A percentile compares a stretch with the other conserved stretches of the same genome.
Conservation (phyloP, 257 asterid genomes). For the Capsicum rhomboideum region DNA sequence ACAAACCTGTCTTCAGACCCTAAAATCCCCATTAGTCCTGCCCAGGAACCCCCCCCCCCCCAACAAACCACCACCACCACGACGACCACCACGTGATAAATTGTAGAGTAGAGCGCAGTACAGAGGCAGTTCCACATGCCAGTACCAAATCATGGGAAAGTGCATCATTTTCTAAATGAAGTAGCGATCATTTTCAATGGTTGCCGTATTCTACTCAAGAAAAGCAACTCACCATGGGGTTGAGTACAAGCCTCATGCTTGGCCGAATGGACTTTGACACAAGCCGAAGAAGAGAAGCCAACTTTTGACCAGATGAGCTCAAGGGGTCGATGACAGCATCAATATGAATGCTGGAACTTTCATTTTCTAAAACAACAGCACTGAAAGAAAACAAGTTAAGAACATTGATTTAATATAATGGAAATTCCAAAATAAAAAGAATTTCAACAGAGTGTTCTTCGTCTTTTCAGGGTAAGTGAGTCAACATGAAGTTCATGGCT, state of each 20-base stretch:
- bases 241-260: conserved; percentile 92
- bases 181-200: background rate
- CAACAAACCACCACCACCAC: no score
- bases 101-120: background rate
- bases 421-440: background rate
- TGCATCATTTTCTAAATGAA: background rate
- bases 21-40: background rate
- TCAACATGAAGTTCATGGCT: background rate
- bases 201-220: background rate
- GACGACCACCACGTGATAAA: background rate
- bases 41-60: background rate
- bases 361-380: conserved; percentile 75
- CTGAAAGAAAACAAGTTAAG: conserved; percentile 35
- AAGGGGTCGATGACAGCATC: conserved; percentile 98
- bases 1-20: background rate
- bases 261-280: conserved; percentile 77
- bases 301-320: conserved; percentile 95
- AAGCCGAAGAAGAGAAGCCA: conserved; percentile 78
- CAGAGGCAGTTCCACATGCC: background rate
- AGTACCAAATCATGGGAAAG: background rate
- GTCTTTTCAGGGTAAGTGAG: background rate
- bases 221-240: conserved; percentile 68
- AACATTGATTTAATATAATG: conserved; percentile 9
- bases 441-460: background rate
- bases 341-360: conserved; percentile 76